Conservation (phyloP, 1,284 basidiomycete genomes). For the Testicularia cyperi region DNA sequence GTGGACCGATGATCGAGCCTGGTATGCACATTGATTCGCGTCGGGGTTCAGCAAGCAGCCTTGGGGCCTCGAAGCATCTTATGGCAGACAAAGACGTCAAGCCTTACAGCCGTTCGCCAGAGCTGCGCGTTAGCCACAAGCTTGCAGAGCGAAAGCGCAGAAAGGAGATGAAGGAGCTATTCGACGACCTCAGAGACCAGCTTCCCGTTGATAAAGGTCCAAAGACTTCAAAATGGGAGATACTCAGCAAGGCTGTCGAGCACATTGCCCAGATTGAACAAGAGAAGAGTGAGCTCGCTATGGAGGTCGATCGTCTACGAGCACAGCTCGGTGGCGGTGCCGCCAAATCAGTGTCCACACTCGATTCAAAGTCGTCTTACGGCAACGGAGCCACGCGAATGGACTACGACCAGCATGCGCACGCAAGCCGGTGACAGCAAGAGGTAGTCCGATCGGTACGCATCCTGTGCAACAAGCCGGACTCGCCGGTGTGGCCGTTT, state of each 20-base stretch:
- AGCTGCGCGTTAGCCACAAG: constrained; percentile 57
- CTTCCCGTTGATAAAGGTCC: constrained; percentile 55
- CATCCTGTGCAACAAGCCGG: too few relatives aligned
- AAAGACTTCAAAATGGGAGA: constrained; percentile 59
- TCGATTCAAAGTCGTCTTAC: background rate
- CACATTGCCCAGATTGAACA: constrained; percentile 31
- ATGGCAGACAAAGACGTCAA: constrained; percentile 50
- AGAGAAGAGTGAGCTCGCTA: constrained; percentile 22
- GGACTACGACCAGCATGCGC: background rate
- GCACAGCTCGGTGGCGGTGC: constrained; percentile 10
- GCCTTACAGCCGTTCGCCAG: constrained; percentile 55
- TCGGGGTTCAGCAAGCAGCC: constrained; percentile 15
- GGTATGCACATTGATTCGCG: constrained; percentile 25
- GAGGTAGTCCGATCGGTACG: too few relatives aligned
- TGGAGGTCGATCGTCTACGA: constrained; percentile 16
- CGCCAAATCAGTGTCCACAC: background rate
- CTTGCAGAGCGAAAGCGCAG: constrained; percentile 56
- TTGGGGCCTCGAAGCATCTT: constrained; percentile 10
- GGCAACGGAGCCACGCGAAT: background rate
- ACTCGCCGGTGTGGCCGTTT: too few relatives aligned
- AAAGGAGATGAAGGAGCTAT: constrained; percentile 60
- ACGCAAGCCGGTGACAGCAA: too few relatives aligned
- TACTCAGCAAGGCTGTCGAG: constrained; percentile 48
- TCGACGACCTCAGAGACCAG: constrained; percentile 56
- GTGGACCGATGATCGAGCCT: constrained; percentile 18